Base-by-base conservation (phyloP, 352 stramenopile genomes). In the Bremia lactucae region DNA sequence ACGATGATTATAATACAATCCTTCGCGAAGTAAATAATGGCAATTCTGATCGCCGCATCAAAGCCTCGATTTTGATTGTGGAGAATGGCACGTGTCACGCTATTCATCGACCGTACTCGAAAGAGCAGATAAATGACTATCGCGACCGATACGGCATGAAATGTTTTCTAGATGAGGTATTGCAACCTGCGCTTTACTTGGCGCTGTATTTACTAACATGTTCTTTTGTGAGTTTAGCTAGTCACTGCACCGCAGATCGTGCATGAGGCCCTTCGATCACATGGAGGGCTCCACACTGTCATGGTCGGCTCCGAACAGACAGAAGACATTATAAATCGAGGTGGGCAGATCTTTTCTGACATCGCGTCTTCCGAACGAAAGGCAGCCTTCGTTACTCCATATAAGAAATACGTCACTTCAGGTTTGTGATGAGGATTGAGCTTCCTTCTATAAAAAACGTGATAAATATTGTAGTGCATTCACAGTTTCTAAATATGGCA, bases 321-420 rank as follows among this genome's bases (percentile, higher is more conserved):
- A 0, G 81, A 93, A 52, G 61, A 86, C 13, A 59, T 88, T 22
- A 83, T 93, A 36, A 89, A 91, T 31, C 50, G 46, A 21, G 74
- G 76, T 10, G 62, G 49, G 5, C 54, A 87, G 24, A 69, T 93
- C 16, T 93, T 93, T 35, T 29, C 43, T 4, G 48, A 59, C 4
- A 62, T 93, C 16, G 57, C 73, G 1, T 59, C 60, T 0, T 44
- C 57, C 7, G 72, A 88, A 36, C 57, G 75, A n/a, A 80, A 80
- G 22, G 65, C 72, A 19, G 74, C 74, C 6, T 85, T 93, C 14
- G 67, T 90, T 15, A 93, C 78, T 7, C 81, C 81, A 3, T 83
- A 55, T 50, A 91, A 93, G 46, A 89, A 88, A 67, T 93, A 93
- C 29, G 72, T 91, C 11, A 83, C 75, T 3, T 82, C 76, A 42